Evolutionary conservation across 345 rosid species (phyloP).

Genomic region (Hibiscus syriacus): DNA sequence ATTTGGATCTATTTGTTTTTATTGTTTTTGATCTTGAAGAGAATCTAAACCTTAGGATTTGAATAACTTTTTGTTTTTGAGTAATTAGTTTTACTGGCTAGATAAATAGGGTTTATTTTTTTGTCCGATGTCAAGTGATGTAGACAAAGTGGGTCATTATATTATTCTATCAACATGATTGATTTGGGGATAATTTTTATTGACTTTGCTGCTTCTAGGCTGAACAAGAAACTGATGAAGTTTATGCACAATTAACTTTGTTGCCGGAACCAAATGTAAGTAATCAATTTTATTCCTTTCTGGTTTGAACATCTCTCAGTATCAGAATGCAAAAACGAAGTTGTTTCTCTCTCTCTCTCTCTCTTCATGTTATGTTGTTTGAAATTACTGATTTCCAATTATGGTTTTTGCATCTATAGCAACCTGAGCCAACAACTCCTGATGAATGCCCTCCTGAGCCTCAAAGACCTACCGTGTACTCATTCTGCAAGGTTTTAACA

Average conservation of each 20-base stretch:
- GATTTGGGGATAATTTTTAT: constrained; percentile 7
- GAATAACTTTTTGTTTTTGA: background rate
- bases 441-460: constrained; percentile 39
- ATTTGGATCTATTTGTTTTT: background rate
- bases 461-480: constrained; percentile 44
- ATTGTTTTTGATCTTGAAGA: background rate
- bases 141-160: background rate
- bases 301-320: background rate
- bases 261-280: constrained; percentile 62
- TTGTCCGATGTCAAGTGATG: background rate
- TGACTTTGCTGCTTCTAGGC: constrained; percentile 43
- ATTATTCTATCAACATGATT: constrained; percentile 1
- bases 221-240: constrained; percentile 94
- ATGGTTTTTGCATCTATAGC: constrained; percentile 26
- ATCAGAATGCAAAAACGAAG: background rate
- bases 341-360: constrained; percentile 1
- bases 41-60: background rate
- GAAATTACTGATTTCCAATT: background rate
- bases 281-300: constrained; percentile 7
- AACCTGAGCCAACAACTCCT: constrained; percentile 46
- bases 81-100: background rate
- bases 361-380: constrained; percentile 1
- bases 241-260: constrained; percentile 85
- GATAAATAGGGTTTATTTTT: background rate
- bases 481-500: constrained; percentile 83